Base-by-base conservation (phyloP, 2,329 filamentous ascomycete species). In the Paraconiothyrium sp. region DNA sequence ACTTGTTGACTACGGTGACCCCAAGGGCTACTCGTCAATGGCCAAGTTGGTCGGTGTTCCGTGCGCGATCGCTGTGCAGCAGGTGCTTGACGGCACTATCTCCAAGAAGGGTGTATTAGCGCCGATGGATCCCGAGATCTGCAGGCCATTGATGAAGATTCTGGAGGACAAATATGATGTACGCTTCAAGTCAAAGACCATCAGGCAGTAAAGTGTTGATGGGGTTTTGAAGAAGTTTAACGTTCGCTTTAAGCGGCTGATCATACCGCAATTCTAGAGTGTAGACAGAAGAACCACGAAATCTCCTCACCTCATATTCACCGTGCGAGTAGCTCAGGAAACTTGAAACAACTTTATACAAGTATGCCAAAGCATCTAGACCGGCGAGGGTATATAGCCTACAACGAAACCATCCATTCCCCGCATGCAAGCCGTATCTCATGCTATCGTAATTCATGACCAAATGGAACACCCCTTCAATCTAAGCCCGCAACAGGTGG, bases 11-110 rank as follows among this genome's bases (percentile, higher is more conserved):
- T 94, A 96, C 79, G 93, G 93, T 77, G 89, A 89, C 73, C 90
- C 91, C 60, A 85, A 88, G 68, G 91, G 91, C 37, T 96, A 94
- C 83, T 90, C 86, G 4, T 88, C 91, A 69, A 97, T 97, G 93
- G 92, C 92, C 49, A 91, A 89, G 79, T 80, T 93, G 47, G 92
- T 96, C 58, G 92, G 92, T 75, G 84, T 93, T 4, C 91, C 91
- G 5, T 91, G 89, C 70, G 89, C 84, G 65, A 88, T 92, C 59
- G 92, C 92, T 48, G 91, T 93, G 16, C 75, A 92, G 84, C 87
- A 90, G 83, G 90, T 95, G 27, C 85, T 94, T 43, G 85, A 93
- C 77, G 91, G 91, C 20, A 91, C 88, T 3, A 88, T 94, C 64
- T 85, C 82, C 50, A 85, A 92, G 78, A 90, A 87, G 82, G 91